These are phyloP conservation scores for Prunus kanzakura DNA, from an alignment of 306 rosid genomes.

Conservation along the genomic window DNA sequence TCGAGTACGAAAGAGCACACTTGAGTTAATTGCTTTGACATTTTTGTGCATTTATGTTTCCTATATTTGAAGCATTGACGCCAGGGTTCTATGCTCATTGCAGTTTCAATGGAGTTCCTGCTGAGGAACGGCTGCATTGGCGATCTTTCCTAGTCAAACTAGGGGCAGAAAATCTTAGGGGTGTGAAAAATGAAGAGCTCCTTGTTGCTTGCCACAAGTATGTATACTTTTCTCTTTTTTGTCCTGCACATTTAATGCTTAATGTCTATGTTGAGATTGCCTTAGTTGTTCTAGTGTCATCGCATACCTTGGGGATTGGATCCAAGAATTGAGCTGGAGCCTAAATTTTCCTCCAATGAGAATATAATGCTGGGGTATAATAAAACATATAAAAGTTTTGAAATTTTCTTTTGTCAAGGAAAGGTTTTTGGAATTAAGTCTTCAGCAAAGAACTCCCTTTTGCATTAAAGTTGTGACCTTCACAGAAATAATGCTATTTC, in stretches of 20 bases:
- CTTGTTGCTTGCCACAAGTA: constrained; percentile 95
- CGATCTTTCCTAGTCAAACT: constrained; percentile 89
- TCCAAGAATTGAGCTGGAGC: background rate
- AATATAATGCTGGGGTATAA: background rate
- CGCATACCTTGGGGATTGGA: background rate
- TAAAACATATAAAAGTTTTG: background rate
- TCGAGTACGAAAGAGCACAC: background rate
- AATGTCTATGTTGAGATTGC: constrained; percentile 2
- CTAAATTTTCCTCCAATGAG: background rate
- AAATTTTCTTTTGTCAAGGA: background rate
- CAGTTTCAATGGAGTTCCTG: constrained; percentile 96
- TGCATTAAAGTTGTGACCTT: background rate
- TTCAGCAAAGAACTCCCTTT: background rate
- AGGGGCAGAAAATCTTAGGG: constrained; percentile 93
- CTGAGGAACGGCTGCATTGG: constrained; percentile 94
- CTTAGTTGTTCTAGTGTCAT: background rate
- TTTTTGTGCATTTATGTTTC: background rate
- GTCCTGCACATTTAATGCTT: background rate
- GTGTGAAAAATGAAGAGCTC: constrained; percentile 90
- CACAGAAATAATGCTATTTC: background rate
- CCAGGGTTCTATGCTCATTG: constrained; percentile 3
- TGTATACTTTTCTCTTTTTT: constrained; percentile 21
- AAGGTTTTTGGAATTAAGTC: background rate
- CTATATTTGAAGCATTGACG: background rate
- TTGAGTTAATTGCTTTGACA: background rate